A percentile compares a stretch with the other conserved stretches of the same genome.
Conservation (phyloP, 371 early-diverging fungal species). For the Coemansia sp. region DNA sequence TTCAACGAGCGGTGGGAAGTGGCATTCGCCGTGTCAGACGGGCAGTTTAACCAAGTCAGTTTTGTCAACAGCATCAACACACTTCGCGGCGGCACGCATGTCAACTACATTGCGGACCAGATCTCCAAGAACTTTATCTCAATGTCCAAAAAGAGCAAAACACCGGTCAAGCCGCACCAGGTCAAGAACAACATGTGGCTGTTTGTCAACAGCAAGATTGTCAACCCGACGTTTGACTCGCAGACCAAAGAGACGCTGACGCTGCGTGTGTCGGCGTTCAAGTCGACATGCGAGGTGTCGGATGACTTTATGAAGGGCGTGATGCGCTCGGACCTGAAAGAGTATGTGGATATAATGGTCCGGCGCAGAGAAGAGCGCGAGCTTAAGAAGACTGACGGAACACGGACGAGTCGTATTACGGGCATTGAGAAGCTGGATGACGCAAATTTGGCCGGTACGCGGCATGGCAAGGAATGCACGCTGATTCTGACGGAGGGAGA, state of each 20-base stretch:
- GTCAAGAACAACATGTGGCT: constrained; percentile 93
- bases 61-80: constrained; percentile 99
- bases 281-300: constrained; percentile 77
- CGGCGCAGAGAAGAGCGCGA: constrained; percentile 81
- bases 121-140: constrained; percentile 77
- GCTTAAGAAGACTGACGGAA: constrained; percentile 94
- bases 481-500: constrained; percentile 99
- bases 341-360: constrained; percentile 79
- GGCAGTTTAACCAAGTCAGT: constrained; percentile 96
- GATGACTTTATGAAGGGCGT: constrained; percentile 87
- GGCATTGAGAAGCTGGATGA: constrained; percentile 98
- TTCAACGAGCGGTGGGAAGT: constrained; percentile 97
- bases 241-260: constrained; percentile 99
- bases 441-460: constrained; percentile 95
- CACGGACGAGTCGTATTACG: constrained; percentile 69
- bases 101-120: constrained; percentile 89
- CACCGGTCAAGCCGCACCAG: constrained; percentile 78
- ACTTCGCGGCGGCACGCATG: constrained; percentile 97
- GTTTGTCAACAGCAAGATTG: constrained; percentile 97
- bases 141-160: constrained; percentile 75
- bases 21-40: constrained; percentile 86
- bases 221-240: constrained; percentile 99
- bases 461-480: constrained; percentile 82
- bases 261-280: constrained; percentile 79
- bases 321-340: constrained; percentile 81